Conservation (phyloP, 306 rosid species). For the Fragaria vesca region DNA sequence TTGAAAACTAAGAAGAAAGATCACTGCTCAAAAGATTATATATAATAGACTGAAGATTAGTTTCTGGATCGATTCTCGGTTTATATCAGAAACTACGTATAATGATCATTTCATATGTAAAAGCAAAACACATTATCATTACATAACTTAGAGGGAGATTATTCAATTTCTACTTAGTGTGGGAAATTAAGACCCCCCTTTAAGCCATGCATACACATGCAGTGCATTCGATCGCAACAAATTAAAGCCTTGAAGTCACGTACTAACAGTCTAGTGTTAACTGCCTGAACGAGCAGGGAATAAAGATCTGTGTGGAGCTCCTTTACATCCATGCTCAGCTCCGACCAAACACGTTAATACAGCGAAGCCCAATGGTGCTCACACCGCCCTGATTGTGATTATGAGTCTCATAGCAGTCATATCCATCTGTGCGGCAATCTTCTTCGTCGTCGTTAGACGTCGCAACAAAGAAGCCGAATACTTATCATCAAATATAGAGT, state of each 20-base stretch:
- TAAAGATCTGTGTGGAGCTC: conserved; percentile 66
- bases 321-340: conserved; percentile 43
- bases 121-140: neutral
- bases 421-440: conserved; percentile 32
- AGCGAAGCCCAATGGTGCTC: conserved; percentile 30
- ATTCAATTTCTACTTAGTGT: neutral
- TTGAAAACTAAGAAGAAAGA: neutral
- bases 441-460: conserved; percentile 38
- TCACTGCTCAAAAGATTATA: neutral
- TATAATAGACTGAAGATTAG: neutral
- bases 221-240: neutral
- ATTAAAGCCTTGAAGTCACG: neutral
- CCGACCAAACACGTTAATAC: neutral
- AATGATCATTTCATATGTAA: neutral
- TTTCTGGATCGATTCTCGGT: neutral
- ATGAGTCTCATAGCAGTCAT: conserved; percentile 42
- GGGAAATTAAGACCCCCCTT: neutral
- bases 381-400: conserved; percentile 37
- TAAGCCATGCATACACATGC: neutral
- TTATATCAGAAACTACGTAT: neutral
- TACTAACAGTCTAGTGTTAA: neutral
- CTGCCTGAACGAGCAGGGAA: conserved; percentile 50
- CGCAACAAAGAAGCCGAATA: neutral
- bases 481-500: conserved; percentile 23
- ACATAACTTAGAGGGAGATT: neutral